Conservation (phyloP, 2,329 filamentous ascomycete genomes). For the Calonectria pteridis region DNA sequence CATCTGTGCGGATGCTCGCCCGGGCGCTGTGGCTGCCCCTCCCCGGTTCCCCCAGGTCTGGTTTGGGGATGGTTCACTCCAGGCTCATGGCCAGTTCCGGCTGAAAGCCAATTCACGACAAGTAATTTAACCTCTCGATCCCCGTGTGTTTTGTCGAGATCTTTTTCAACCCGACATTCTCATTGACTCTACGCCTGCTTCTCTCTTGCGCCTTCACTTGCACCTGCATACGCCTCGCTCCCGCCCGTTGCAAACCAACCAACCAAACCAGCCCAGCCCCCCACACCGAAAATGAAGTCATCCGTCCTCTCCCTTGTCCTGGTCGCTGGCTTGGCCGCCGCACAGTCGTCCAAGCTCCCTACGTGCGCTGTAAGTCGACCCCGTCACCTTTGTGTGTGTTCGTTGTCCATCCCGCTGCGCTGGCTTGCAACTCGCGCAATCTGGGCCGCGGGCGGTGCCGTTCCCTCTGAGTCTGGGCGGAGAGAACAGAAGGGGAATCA, state of each 20-base stretch:
- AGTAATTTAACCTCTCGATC: constrained; percentile 17
- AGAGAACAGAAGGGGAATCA: background rate
- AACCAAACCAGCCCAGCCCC: background rate
- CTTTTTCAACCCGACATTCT: background rate
- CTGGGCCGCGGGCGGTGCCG: background rate
- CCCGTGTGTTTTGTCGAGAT: background rate
- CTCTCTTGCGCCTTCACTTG: background rate
- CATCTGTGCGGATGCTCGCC: constrained; percentile 9
- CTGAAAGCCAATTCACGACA: background rate
- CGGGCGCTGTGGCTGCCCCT: background rate
- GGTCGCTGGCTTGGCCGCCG: constrained; percentile 49
- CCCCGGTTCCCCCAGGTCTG: constrained; percentile 1
- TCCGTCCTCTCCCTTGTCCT: constrained; percentile 46
- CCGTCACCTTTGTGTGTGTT: background rate
- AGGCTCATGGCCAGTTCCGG: background rate
- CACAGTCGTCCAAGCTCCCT: constrained; percentile 50
- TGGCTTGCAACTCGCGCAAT: background rate
- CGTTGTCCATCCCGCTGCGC: background rate
- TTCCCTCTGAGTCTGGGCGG: background rate
- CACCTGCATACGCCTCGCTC: background rate
- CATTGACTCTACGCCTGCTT: background rate
- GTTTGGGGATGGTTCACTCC: background rate
- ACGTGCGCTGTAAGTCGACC: constrained; percentile 53
- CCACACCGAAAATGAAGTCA: constrained; percentile 50
- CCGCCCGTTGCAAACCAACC: background rate